Percentiles rank a stretch among this genome's conserved stretches.
These are phyloP conservation scores for Begonia peltatifolia DNA, from an alignment of 306 rosid species.

Conservation along the genomic window DNA sequence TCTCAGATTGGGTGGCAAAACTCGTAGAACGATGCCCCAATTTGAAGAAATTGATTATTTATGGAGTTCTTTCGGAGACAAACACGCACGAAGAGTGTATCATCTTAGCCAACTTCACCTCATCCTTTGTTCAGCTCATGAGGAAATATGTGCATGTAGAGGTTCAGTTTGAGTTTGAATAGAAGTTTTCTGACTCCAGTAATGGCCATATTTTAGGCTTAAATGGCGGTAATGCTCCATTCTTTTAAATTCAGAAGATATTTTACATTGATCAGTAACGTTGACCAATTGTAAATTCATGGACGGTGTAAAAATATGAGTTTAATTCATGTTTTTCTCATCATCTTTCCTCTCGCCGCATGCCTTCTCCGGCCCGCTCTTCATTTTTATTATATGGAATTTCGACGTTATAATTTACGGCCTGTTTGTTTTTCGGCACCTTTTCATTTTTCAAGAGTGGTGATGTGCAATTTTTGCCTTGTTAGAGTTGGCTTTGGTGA, in stretches of 20 bases:
- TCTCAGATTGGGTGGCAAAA: conserved; percentile 65
- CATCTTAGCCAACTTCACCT: conserved; percentile 40
- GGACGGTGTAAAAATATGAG: conserved; percentile 11
- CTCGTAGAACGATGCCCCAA: conserved; percentile 61
- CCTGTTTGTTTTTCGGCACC: too few species aligned
- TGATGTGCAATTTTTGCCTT: too few species aligned
- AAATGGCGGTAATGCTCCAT: neutral
- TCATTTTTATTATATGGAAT: too few species aligned
- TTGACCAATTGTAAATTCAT: conserved; percentile 16
- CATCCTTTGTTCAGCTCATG: conserved; percentile 47
- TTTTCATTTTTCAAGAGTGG: too few species aligned
- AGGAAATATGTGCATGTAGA: conserved; percentile 42
- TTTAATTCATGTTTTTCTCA: neutral
- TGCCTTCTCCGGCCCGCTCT: too few species aligned
- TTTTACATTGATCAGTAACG: neutral
- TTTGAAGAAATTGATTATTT: conserved; percentile 43
- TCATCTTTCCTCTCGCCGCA: too few species aligned
- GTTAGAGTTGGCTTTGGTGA: too few species aligned
- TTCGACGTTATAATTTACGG: too few species aligned
- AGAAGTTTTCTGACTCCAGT: conserved; percentile 7
- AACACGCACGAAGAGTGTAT: conserved; percentile 48
- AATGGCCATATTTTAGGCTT: neutral
- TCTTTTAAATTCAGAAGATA: conserved; percentile 1
- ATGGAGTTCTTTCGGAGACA: conserved; percentile 55
- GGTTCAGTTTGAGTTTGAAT: conserved; percentile 48